Base-by-base conservation (phyloP, 1,284 basidiomycete species). In the Tremellales sp. region DNA sequence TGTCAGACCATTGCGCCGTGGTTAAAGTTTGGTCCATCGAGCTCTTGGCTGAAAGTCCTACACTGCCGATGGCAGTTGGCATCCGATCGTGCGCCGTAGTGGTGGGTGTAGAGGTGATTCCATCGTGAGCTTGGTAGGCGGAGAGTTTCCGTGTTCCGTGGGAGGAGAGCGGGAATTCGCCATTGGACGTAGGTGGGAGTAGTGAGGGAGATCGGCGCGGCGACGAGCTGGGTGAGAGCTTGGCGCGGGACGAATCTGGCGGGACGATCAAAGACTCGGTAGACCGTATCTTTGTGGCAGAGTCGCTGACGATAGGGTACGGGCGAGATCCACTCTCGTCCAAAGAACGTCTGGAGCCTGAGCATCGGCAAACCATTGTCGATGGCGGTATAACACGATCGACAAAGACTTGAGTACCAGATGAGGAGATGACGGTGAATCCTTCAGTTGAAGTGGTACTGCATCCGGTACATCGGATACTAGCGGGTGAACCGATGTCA, bases 151-250 rank as follows among this genome's bases (percentile, higher is more conserved):
- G 56, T 8, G 60, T 55, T 3, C 66, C 65, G 19, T 69, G 68
- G 1, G 60, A 63, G 0, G 67, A 69, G 3, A 72, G 45, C 0
- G 68, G 68, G 51, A 69, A 70, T 23, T 70, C 68, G 26, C 61
- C 62, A 44, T 65, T 62, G 2, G 58, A 60, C 2, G 57, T 50
- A 4, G 62, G 62, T 6, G 62, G 51, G 2, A 65, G 42, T 10
- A 65, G 49, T 7, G 52, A 51, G 6, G 62, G 58, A 6, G 64
- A 61, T 29, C 48, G 54, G 21, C 48, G 41, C 15, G 64, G 64
- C 10, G 64, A 65, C 11, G 44, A 46, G 13, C 60, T 57, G 2
- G 63, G 57, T 1, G 57, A 48, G 24, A 50, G 40, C 3, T 52
- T 29, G 17, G 39, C 44, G 25, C 52, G 44, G 6, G 27, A 13